Percentiles rank a stretch among this genome's conserved stretches.
phyloP scores from a whole-genome alignment of 768 basidiomycete species.

The Auricularia cornea region DNA sequence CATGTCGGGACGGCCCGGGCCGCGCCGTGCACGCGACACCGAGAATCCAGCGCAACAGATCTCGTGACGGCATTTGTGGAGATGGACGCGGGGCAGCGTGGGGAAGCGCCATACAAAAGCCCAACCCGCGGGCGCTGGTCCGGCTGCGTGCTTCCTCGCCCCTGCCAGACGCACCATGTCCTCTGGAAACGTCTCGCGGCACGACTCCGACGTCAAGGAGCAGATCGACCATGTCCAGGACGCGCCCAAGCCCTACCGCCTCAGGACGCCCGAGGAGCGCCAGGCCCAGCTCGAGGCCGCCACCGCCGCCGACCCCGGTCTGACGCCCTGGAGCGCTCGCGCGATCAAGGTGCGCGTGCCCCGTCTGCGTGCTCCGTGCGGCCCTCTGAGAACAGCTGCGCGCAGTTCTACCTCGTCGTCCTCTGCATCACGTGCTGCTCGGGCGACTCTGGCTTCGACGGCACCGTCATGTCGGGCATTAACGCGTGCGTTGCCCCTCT shows the following conservation, averaged over 20 bases:
- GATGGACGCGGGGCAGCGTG: too few relatives aligned
- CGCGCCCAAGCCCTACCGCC: not conserved
- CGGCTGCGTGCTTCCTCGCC: not conserved
- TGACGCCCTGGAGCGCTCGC: constrained; percentile 26
- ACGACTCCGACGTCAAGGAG: not conserved
- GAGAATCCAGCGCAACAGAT: too few relatives aligned
- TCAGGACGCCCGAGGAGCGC: constrained; percentile 28
- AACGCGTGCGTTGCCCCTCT: constrained; percentile 17
- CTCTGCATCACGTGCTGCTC: constrained; percentile 37
- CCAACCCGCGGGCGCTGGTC: not conserved
- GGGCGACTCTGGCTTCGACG: constrained; percentile 46
- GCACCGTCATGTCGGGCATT: constrained; percentile 45
- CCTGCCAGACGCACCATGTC: not conserved
- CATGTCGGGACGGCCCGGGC: too few relatives aligned
- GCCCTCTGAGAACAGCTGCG: not conserved
- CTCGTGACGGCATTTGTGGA: too few relatives aligned
- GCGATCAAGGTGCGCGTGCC: constrained; percentile 28
- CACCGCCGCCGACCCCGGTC: constrained; percentile 35
- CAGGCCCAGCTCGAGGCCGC: constrained; percentile 33
- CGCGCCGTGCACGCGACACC: too few relatives aligned
- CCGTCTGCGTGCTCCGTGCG: not conserved
- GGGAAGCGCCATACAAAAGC: not conserved
- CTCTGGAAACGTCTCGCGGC: not conserved
- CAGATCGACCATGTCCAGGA: not conserved
- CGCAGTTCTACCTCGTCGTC: constrained; percentile 39